Base-by-base conservation (phyloP, 768 basidiomycete species). In the Macrolepiota albuminosa region DNA sequence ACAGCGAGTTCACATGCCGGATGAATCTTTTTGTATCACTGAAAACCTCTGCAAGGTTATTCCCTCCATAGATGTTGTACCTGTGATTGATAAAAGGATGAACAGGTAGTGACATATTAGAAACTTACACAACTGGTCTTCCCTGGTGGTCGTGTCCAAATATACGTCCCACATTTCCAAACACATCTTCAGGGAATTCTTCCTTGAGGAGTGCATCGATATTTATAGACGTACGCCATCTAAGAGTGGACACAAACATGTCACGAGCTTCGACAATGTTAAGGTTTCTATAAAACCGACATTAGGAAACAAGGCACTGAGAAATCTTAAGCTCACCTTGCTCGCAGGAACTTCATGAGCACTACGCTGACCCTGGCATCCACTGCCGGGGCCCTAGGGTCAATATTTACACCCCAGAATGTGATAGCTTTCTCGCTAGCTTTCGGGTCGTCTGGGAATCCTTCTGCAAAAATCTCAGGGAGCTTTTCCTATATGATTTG, bases 271-370 rank as follows among this genome's bases (percentile, higher is more conserved):
- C 83, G 4, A 63, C 53, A 26, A 81, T 68, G 63, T 77, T 80
- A 64, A 88, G 72, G 56, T 85, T 77, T 65, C 87, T 86, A 46
- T 18, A 16, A 18, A 18, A 11, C 9, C 39, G 52, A 56, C 18
- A 50, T 29, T 10, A 31, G 1, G 45, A 31, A 36, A 33, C 45
- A n/a, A 37, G 26, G n/a, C 9, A 37, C 45, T 37, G 49, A 16
- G 33, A 33, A 26, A 33, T 14, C 11, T 29, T 36, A n/a, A n/a
- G 48, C 71, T 39, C 65, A 85, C 88, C 88, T 82, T 5, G 91
- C 91, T 58, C 88, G 81, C 34, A 91, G 73, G 76, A 93, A 93
- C 68, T 93, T 92, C 82, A 92, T 84, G 40, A 93, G 76, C 9
- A 93, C 67, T 36, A 93, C 89, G 66, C 88, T 91, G 60, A 84